Evolutionary conservation across 352 stramenopile genomes (phyloP).

Genomic region (Pythium utonaiense): DNA sequence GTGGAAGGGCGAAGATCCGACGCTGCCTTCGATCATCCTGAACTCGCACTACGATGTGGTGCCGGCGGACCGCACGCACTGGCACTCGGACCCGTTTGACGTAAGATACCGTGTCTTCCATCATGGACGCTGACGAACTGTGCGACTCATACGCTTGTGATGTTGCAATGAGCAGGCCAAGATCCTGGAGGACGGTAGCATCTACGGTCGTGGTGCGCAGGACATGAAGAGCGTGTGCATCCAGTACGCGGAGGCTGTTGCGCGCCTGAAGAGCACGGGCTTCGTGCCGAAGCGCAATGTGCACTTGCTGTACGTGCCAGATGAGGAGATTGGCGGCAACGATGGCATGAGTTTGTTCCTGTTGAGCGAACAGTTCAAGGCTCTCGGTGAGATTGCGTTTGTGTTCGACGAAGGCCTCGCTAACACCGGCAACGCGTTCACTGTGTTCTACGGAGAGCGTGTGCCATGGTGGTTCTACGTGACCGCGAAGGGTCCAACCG

Average conservation of each 20-base stretch:
- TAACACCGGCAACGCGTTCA: slow-evolving; percentile 85
- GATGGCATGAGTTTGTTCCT: slow-evolving; percentile 93
- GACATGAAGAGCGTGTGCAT: slow-evolving; percentile 97
- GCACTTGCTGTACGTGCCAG: slow-evolving; percentile 91
- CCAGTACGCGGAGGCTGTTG: slow-evolving; percentile 93
- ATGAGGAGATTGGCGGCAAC: slow-evolving; percentile 91
- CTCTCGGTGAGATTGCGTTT: slow-evolving; percentile 79
- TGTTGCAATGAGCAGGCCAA: slow-evolving; percentile 34
- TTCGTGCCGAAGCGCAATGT: slow-evolving; percentile 87
- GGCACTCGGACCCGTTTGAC: slow-evolving; percentile 91
- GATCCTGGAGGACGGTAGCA: slow-evolving; percentile 84
- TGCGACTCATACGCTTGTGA: not conserved
- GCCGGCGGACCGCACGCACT: slow-evolving; percentile 82
- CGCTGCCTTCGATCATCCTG: slow-evolving; percentile 87
- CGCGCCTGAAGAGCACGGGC: slow-evolving; percentile 49
- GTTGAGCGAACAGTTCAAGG: slow-evolving; percentile 76
- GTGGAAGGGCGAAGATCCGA: slow-evolving; percentile 81
- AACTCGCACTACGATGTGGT: slow-evolving; percentile 98
- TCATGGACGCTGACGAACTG: too few relatives aligned
- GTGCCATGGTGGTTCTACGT: slow-evolving; percentile 91
- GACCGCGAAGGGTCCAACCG: slow-evolving; percentile 67
- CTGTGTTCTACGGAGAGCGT: slow-evolving; percentile 96
- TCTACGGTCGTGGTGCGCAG: slow-evolving; percentile 92
- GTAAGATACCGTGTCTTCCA: too few relatives aligned
- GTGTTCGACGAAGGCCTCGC: slow-evolving; percentile 95